These are phyloP conservation scores for Suillus hirtellus DNA, from an alignment of 768 basidiomycete genomes.

Conservation along the genomic window DNA sequence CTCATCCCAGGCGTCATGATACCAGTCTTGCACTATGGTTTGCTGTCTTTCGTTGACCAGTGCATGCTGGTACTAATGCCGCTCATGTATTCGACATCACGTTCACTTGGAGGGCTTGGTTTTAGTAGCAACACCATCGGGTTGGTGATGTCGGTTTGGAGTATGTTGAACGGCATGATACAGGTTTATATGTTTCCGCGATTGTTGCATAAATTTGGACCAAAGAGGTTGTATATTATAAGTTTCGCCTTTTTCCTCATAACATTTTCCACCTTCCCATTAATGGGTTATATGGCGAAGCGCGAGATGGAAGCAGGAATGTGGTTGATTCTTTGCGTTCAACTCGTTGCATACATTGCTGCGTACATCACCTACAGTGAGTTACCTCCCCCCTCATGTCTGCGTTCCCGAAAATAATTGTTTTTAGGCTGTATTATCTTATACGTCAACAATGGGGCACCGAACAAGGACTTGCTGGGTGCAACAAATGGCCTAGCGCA, in stretches of 20 bases:
- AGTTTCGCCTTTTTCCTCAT: conserved; percentile 9
- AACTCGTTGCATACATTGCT: conserved; percentile 5
- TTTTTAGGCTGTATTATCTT: conserved; percentile 12
- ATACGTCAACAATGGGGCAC: conserved; percentile 11
- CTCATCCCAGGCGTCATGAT: conserved; percentile 5
- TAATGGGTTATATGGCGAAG: conserved; percentile 13
- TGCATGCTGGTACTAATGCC: conserved; percentile 14
- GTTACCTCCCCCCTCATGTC: not conserved
- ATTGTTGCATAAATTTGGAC: conserved; percentile 8
- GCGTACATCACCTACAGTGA: conserved; percentile 10
- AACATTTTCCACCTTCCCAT: conserved; percentile 7
- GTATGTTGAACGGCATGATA: conserved; percentile 11
- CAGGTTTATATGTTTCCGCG: conserved; percentile 12
- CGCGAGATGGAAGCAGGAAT: conserved; percentile 9
- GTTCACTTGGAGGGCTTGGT: conserved; percentile 12
- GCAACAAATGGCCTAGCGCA: conserved; percentile 33
- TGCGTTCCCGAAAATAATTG: not conserved
- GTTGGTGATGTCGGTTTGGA: conserved; percentile 8
- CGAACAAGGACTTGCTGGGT: conserved; percentile 20
- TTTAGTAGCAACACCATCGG: conserved; percentile 16
- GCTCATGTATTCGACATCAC: conserved; percentile 18
- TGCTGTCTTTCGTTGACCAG: conserved; percentile 16
- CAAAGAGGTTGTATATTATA: conserved; percentile 10
- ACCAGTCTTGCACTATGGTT: conserved; percentile 15
- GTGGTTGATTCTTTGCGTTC: conserved; percentile 8